Evolutionary conservation across 1,139 yeast genomes (phyloP), one percentile per base, ranked within the genome.

Genomic region (Kurtzmaniella quercitrusa): DNA sequence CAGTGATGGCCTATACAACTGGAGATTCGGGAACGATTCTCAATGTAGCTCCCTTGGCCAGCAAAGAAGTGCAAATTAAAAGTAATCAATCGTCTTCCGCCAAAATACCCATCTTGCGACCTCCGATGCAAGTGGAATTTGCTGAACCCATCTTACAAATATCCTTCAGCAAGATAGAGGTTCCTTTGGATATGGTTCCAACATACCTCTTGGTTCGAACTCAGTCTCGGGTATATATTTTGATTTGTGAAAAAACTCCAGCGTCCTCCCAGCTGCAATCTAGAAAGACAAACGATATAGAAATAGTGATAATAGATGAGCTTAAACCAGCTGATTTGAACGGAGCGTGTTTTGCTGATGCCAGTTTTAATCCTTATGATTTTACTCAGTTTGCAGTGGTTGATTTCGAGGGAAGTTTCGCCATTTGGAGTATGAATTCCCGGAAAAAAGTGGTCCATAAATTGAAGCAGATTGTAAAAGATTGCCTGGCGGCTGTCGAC

Each of bases 351-450:
- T 67, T 79, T 49, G 77, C 80, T 0, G 79, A 80, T 56, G 62
- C 72, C 2, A 53, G 68, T 2, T 72, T 73, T 47, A 68, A 69
- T 48, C 78, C 78, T 0, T 61, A 60, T 60, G 66, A 72, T 41
- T 48, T 52, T 11, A 49, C 57, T 3, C 64, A 58, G 39, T 61
- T 82, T 47, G 75, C 72, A 0, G 55, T 73, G 1, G 59, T 81
- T 11, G 89, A 83, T 54, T 52, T 65, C 0, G 63, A 67, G 29
- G 89, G 90, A 0, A 71, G 73, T 43, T 73, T 82, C 65, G 65
- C 66, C 1, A 45, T 73, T 2, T 75, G 73, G 56, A 52, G 52
- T n/a, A 54, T 73, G 23, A 31, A 34, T 16, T 21, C 34, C n/a
- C 31, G 39, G 3, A 37, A 25, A 17, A 23, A 45, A 34, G 41